Conservation (phyloP, 257 asterid genomes). For the Phtheirospermum japonicum region DNA sequence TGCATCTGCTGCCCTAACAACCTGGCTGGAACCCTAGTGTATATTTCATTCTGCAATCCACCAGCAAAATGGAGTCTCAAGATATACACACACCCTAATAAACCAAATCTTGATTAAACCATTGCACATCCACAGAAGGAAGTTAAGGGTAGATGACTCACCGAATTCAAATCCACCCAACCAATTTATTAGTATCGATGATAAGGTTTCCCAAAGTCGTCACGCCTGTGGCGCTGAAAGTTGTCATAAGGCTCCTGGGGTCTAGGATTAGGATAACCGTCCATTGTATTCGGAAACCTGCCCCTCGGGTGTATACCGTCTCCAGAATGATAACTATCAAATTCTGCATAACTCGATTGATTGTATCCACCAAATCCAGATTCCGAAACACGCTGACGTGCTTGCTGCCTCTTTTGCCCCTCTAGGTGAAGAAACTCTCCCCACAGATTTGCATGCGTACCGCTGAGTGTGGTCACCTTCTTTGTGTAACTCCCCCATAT, state of each 20-base stretch:
- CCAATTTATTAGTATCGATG: slow-evolving; percentile 60
- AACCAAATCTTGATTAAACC: slow-evolving; percentile 19
- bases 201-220: slow-evolving; percentile 62
- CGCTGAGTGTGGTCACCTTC: slow-evolving; percentile 56
- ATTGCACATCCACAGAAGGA: slow-evolving; percentile 20
- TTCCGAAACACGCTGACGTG: slow-evolving; percentile 43
- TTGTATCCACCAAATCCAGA: slow-evolving; percentile 59
- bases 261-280: slow-evolving; percentile 65
- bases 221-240: slow-evolving; percentile 71
- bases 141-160: slow-evolving; percentile 56
- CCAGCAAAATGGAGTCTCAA: not conserved
- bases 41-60: slow-evolving; percentile 17
- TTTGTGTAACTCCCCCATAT: slow-evolving; percentile 65
- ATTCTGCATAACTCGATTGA: slow-evolving; percentile 47
- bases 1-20: slow-evolving; percentile 30
- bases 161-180: slow-evolving; percentile 41
- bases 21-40: slow-evolving; percentile 22
- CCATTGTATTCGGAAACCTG: slow-evolving; percentile 59
- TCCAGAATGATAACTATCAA: slow-evolving; percentile 58
- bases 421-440: slow-evolving; percentile 78
- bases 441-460: slow-evolving; percentile 71
- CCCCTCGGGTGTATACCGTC: slow-evolving; percentile 56
- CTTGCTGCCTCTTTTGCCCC: slow-evolving; percentile 62
- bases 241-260: slow-evolving; percentile 56
- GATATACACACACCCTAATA: not conserved